Conservation (phyloP, 257 asterid genomes). For the Jasminum sambac region DNA sequence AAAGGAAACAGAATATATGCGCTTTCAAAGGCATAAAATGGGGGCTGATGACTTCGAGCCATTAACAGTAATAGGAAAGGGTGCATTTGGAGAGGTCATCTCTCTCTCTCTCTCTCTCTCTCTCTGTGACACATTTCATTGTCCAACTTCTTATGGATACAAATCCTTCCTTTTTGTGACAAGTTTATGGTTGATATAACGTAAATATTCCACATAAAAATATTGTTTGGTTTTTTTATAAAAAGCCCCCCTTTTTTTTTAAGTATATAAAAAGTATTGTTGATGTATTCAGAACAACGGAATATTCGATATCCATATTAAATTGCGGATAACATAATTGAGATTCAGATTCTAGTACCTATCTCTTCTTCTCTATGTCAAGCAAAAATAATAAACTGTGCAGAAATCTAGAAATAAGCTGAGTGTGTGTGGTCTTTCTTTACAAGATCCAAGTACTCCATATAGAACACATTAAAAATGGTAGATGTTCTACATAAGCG, state of each 20-base stretch:
- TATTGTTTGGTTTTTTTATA: not conserved
- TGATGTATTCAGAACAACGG: constrained; percentile 3
- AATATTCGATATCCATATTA: not conserved
- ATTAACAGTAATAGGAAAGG: constrained; percentile 92
- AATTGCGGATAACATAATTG: not conserved
- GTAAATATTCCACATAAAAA: not conserved
- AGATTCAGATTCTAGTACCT: not conserved
- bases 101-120: constrained; percentile 28
- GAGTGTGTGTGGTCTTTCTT: not conserved
- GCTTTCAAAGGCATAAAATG: constrained; percentile 98
- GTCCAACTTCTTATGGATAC: not conserved
- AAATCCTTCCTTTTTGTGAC: not conserved
- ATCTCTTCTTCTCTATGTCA: not conserved
- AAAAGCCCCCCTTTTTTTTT: no score
- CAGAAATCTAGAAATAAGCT: not conserved
- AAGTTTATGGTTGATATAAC: not conserved
- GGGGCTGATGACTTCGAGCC: constrained; percentile 98
- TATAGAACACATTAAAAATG: not conserved
- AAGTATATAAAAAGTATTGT: constrained; percentile 1
- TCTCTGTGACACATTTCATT: not conserved
- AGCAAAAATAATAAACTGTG: not conserved
- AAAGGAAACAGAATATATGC: constrained; percentile 94
- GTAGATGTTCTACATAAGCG: not conserved
- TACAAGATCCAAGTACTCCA: not conserved
- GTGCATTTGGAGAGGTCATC: constrained; percentile 94